Conservation (phyloP, 2,329 filamentous ascomycete genomes). For the Elsinoe australis region DNA sequence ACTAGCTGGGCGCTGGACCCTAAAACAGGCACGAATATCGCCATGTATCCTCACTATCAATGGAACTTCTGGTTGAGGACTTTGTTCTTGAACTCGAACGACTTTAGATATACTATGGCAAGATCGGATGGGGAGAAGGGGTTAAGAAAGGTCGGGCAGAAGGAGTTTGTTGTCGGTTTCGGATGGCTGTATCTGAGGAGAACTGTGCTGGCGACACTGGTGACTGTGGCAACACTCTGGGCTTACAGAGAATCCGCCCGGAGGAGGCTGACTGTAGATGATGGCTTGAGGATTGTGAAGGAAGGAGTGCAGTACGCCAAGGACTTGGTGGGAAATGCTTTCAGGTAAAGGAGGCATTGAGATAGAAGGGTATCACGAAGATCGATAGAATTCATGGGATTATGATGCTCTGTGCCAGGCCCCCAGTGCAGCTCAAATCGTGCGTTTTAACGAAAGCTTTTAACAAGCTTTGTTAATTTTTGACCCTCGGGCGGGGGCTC, state of each 20-base stretch:
- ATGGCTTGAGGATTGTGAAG: neutral
- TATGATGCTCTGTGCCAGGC: too few species aligned
- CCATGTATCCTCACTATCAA: slow-evolving; percentile 48
- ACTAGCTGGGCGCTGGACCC: slow-evolving; percentile 47
- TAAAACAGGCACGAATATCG: slow-evolving; percentile 42
- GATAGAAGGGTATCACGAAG: too few species aligned
- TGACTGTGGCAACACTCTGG: neutral
- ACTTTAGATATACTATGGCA: slow-evolving; percentile 10
- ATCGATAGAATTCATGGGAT: too few species aligned
- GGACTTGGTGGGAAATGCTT: too few species aligned
- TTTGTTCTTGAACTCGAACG: slow-evolving; percentile 30
- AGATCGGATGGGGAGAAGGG: neutral
- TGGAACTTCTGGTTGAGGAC: slow-evolving; percentile 44
- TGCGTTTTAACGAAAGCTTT: too few species aligned
- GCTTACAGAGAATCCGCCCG: neutral
- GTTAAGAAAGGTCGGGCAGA: neutral
- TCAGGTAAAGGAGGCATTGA: too few species aligned
- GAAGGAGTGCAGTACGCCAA: too few species aligned
- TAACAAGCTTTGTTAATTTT: too few species aligned
- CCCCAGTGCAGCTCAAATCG: too few species aligned
- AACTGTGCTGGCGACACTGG: neutral
- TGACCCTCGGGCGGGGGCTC: too few species aligned
- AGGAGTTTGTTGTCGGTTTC: slow-evolving; percentile 4
- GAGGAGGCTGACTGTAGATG: neutral
- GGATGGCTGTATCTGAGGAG: slow-evolving; percentile 13